Percentiles rank a stretch among this genome's conserved stretches.
Conservation (phyloP, 345 rosid genomes). For the Eucalyptus victrix region DNA sequence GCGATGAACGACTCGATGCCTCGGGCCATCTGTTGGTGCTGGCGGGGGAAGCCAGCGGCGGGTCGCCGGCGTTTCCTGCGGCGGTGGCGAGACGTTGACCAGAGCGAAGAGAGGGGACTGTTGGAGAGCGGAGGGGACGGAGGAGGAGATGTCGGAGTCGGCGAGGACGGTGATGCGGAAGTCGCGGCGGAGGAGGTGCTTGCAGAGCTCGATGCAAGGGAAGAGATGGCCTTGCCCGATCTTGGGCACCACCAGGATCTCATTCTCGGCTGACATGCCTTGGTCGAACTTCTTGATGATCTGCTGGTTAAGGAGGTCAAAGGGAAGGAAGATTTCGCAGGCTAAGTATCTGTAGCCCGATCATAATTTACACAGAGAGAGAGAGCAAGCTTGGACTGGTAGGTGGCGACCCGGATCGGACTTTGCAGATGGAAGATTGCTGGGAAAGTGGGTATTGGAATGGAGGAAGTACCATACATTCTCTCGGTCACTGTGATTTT, state of each 20-base stretch:
- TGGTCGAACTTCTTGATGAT: background rate
- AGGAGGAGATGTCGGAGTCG: slow-evolving; percentile 2
- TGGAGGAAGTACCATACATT: background rate
- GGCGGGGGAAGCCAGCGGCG: background rate
- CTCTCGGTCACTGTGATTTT: background rate
- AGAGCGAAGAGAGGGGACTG: background rate
- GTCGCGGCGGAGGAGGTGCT: background rate
- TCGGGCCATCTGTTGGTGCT: background rate
- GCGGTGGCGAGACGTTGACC: background rate
- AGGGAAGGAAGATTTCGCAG: background rate
- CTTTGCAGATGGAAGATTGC: background rate
- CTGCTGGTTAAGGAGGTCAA: background rate
- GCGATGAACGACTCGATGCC: slow-evolving; percentile 9
- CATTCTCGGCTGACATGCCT: background rate
- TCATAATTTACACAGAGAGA: rapidly evolving
- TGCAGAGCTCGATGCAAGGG: slow-evolving; percentile 24
- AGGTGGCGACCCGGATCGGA: background rate
- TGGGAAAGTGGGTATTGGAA: background rate
- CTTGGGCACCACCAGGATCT: slow-evolving; percentile 13
- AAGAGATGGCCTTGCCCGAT: slow-evolving; percentile 16
- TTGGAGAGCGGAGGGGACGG: slow-evolving; percentile 6
- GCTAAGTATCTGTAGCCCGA: background rate
- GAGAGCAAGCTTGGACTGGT: background rate
- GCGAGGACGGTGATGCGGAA: slow-evolving; percentile 1
- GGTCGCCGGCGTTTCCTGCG: background rate